These are phyloP conservation scores for Pleoardoris graminearum DNA, from an alignment of 2,329 filamentous ascomycete genomes.

Conservation along the genomic window DNA sequence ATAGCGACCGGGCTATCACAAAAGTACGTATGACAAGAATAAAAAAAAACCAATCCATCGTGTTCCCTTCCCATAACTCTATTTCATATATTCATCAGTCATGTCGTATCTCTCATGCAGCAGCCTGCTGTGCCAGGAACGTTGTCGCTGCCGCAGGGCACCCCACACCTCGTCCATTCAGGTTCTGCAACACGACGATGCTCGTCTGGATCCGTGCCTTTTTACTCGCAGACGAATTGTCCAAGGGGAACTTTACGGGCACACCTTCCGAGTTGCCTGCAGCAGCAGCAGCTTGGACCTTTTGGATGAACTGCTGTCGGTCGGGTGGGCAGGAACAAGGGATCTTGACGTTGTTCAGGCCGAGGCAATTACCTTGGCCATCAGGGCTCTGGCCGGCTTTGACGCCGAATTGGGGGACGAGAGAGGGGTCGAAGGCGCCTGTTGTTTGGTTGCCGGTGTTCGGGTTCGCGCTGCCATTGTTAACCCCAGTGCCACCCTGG, in stretches of 20 bases:
- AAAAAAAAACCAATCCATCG: no score
- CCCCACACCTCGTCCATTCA: conserved; percentile 16
- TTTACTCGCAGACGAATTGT: conserved; percentile 5
- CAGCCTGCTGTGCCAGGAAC: conserved; percentile 14
- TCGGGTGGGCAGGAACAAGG: conserved; percentile 21
- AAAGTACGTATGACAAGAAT: no score
- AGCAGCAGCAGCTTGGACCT: conserved; percentile 9
- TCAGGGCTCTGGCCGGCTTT: conserved; percentile 12
- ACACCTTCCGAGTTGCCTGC: conserved; percentile 14
- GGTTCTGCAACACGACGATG: conserved; percentile 18
- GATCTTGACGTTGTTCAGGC: conserved; percentile 13
- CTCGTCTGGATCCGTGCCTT: conserved; percentile 13
- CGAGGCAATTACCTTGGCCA: conserved; percentile 16
- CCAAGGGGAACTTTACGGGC: conserved; percentile 14
- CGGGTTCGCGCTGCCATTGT: not conserved
- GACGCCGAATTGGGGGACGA: conserved; percentile 20
- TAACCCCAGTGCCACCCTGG: not conserved
- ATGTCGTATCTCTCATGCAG: not conserved
- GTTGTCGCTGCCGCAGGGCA: conserved; percentile 18
- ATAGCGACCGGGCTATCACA: no score
- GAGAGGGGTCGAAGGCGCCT: conserved; percentile 10
- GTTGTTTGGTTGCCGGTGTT: not conserved
- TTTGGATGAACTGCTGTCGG: conserved; percentile 13
- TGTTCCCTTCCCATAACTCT: no score
- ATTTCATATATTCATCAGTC: not conserved